These are phyloP conservation scores for Lyophyllum shimeji DNA, from an alignment of 768 basidiomycete genomes.

Conservation along the genomic window DNA sequence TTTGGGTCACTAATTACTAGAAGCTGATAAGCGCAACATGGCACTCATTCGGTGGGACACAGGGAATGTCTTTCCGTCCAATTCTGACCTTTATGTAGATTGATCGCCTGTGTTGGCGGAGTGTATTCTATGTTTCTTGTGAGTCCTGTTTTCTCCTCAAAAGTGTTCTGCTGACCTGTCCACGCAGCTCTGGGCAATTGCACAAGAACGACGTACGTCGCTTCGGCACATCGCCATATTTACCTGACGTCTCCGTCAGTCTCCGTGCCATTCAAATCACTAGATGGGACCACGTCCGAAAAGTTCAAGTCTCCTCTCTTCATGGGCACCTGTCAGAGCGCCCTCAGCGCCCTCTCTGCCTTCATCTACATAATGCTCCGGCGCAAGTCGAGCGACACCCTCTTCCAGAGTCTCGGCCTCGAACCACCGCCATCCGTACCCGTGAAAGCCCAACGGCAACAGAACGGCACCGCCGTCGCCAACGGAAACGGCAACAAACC, in stretches of 20 bases:
- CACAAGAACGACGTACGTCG: constrained; percentile 85
- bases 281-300: constrained; percentile 58
- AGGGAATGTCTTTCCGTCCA: neutral
- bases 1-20: neutral
- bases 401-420: constrained; percentile 64
- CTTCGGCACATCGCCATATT: neutral
- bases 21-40: constrained; percentile 16
- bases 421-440: constrained; percentile 30
- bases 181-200: constrained; percentile 81
- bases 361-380: constrained; percentile 72
- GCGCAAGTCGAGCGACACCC: constrained; percentile 49
- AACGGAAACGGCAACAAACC: constrained; percentile 29
- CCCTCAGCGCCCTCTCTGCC: constrained; percentile 74
- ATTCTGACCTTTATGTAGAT: constrained; percentile 36
- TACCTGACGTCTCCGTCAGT: constrained; percentile 40
- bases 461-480: constrained; percentile 18
- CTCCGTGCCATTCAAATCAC: constrained; percentile 78
- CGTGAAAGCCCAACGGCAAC: neutral
- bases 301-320: constrained; percentile 87
- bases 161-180: neutral
- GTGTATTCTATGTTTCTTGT: constrained; percentile 95
- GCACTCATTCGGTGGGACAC: constrained; percentile 22
- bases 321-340: constrained; percentile 83
- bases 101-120: constrained; percentile 76
- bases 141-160: constrained; percentile 25